phyloP scores from a whole-genome alignment of 2,329 filamentous ascomycete genomes.

The Alternaria sp. region DNA sequence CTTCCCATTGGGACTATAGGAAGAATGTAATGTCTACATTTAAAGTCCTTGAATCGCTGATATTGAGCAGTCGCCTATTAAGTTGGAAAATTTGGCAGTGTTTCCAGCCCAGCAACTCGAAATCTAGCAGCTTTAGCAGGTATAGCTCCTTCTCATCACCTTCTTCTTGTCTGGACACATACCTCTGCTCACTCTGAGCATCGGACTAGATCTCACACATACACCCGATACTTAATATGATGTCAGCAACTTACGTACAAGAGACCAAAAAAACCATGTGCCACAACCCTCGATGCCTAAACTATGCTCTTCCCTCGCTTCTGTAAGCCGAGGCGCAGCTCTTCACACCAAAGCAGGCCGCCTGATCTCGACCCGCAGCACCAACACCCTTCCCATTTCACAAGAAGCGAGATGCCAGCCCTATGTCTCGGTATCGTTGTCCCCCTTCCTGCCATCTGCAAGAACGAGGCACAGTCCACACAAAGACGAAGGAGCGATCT shows the following conservation, averaged over 20 bases:
- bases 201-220: not conserved
- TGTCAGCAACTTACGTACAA: slow-evolving; percentile 3
- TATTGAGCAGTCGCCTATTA: not conserved
- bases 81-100: not conserved
- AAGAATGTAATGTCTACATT: not conserved
- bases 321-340: slow-evolving; percentile 2
- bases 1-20: not conserved
- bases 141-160: not conserved
- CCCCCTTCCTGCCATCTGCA: not conserved
- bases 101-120: not conserved
- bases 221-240: not conserved
- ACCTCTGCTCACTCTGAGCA: not conserved
- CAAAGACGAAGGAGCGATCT: slow-evolving; percentile 2
- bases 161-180: not conserved
- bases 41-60: not conserved
- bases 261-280: not conserved
- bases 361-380: slow-evolving; percentile 6
- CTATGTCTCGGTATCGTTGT: not conserved
- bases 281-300: not conserved
- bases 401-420: slow-evolving; percentile 1
- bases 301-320: slow-evolving; percentile 4
- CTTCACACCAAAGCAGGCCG: not conserved
- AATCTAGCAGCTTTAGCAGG: not conserved
- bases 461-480: slow-evolving; percentile 4
- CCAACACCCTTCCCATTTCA: not conserved